Base-by-base conservation (phyloP, 306 rosid genomes). In the Datisca glomerata region DNA sequence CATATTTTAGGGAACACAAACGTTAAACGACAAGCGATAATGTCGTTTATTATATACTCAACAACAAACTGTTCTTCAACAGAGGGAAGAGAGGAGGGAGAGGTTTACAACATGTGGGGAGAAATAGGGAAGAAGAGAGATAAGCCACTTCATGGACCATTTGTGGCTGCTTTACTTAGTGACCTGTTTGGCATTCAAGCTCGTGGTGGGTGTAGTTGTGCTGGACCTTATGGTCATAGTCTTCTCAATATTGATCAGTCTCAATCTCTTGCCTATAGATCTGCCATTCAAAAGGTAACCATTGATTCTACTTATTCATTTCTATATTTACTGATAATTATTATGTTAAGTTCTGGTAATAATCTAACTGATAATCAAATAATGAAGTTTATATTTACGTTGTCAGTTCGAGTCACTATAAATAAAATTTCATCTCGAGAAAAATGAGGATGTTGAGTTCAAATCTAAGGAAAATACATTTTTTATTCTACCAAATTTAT, bases 161-260 rank as follows among this genome's bases (percentile, higher is more conserved):
- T 79, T 27, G 82, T 79, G 51, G 82, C 94, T 38, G 31, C 76
- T 6, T 47, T 87, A 13, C 78, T 87, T 22, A 87, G 73, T 64
- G 94, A 82, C 50, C 53, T 79, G 18, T 87, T 87, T 18, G 96
- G 96, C 18, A 76, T 87, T 35, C 94, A 82, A 58, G 80, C 94
- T 56, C 53, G 93, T 18, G 96, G 96, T 1, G 93, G 94, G 8
- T 82, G 96, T 47, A 80, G 75, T 23, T 87, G 94, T 52, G 94
- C 96, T n/a, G 96, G 85, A 21, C 96, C 93, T 6, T 82, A 82
- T 31, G 96, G 82, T 18, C 96, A 87, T 25, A 8, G 17, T 4
- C 61, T 87, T 64, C 96, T 87, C 43, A 32, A 57, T 17, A 52
- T 87, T 60, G 70, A 66, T 51, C 48, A 74, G 25, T 10, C 43